Evolutionary conservation across 2,329 filamentous ascomycete genomes (phyloP).

Genomic region (Paecilomyces niveus): DNA sequence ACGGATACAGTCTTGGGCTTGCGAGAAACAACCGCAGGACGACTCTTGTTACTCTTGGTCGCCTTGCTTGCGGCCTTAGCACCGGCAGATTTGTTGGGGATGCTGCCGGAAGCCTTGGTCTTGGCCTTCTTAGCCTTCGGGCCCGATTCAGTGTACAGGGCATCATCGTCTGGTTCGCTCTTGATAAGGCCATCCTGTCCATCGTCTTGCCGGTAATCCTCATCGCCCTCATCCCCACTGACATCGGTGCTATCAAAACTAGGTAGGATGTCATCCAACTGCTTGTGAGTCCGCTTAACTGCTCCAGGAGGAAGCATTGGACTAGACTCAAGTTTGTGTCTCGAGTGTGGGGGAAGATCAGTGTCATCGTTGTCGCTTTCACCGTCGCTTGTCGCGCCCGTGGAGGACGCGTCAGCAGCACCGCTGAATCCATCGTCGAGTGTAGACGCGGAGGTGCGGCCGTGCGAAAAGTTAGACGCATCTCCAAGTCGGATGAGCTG

Average conservation of each 20-base stretch:
- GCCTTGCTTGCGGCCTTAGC: constrained; percentile 21
- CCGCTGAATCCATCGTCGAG: constrained; percentile 91
- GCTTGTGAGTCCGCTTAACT: constrained; percentile 41
- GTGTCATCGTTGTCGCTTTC: constrained; percentile 57
- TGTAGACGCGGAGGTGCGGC: constrained; percentile 86
- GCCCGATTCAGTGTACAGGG: constrained; percentile 28
- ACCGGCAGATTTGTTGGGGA: constrained; percentile 22
- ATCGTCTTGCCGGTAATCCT: constrained; percentile 48
- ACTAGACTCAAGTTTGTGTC: constrained; percentile 36
- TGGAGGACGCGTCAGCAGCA: constrained; percentile 74
- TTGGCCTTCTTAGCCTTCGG: constrained; percentile 49
- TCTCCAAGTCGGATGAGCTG: constrained; percentile 95
- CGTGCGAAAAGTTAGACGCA: constrained; percentile 87
- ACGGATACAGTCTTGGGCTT: constrained; percentile 27
- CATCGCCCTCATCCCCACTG: constrained; percentile 56
- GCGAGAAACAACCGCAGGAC: constrained; percentile 25
- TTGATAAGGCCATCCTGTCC: constrained; percentile 47
- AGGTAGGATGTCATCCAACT: constrained; percentile 46
- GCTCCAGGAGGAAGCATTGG: constrained; percentile 38
- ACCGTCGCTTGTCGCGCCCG: constrained; percentile 75
- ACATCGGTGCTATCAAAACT: constrained; percentile 52
- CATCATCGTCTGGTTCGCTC: constrained; percentile 44
- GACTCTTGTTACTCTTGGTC: constrained; percentile 29
- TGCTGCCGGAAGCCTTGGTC: constrained; percentile 32
- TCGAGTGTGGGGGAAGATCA: constrained; percentile 39